phyloP scores from a whole-genome alignment of 257 asterid species.

The Jacaranda mimosifolia region DNA sequence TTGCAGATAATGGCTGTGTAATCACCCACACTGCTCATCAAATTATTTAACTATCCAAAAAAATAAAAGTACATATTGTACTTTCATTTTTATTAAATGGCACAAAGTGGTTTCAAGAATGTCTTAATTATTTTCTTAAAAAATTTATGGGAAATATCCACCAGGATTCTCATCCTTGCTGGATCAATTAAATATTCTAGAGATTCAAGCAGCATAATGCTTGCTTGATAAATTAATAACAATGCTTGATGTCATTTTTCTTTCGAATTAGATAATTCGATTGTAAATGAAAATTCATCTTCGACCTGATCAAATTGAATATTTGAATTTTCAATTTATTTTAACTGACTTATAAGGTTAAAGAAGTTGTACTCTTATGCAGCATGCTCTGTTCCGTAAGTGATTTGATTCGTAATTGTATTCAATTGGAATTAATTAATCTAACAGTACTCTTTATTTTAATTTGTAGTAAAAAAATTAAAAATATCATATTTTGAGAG shows the following conservation, averaged over 20 bases:
- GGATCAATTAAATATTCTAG: conserved; percentile 2
- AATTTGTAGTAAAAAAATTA: neutral
- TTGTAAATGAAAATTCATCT: too few species aligned
- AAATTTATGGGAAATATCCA: neutral
- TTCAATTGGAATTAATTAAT: too few species aligned
- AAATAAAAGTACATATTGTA: neutral
- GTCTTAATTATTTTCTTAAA: neutral
- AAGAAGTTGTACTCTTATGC: too few species aligned
- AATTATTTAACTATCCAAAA: neutral
- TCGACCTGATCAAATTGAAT: too few species aligned
- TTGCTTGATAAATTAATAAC: neutral
- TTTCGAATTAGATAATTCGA: too few species aligned
- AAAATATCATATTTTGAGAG: neutral
- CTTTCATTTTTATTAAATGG: conserved; percentile 3
- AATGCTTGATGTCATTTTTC: too few species aligned
- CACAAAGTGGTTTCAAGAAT: conserved; percentile 24
- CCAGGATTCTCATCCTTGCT: neutral
- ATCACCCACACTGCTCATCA: neutral
- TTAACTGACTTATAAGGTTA: too few species aligned
- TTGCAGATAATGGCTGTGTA: conserved; percentile 37
- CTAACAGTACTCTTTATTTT: neutral
- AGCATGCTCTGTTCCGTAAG: too few species aligned
- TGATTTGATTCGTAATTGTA: too few species aligned
- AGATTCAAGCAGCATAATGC: conserved; percentile 1
- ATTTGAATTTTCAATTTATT: too few species aligned